These are phyloP conservation scores for Coffea canephora DNA, from an alignment of 257 asterid species.

Conservation along the genomic window DNA sequence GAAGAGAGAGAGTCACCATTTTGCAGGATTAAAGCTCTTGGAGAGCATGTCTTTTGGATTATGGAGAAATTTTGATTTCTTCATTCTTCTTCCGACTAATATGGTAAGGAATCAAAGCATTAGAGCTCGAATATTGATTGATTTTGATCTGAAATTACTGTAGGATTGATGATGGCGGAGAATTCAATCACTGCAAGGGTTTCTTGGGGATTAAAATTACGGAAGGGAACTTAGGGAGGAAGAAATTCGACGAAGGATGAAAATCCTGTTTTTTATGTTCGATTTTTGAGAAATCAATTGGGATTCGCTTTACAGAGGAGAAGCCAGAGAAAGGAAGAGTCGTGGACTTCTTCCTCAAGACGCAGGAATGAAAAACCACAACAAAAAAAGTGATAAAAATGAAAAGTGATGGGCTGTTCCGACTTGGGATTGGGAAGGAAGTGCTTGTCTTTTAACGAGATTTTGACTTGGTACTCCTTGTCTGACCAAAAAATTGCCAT, in stretches of 20 bases:
- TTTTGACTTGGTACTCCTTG: not conserved
- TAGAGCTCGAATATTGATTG: not conserved
- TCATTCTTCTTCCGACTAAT: constrained; percentile 31
- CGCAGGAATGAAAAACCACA: no score
- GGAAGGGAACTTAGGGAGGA: not conserved
- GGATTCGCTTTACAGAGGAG: not conserved
- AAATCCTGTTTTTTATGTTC: no score
- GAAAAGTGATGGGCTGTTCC: no score
- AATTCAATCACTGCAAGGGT: not conserved
- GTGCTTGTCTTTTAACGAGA: not conserved
- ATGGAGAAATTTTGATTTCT: constrained; percentile 70
- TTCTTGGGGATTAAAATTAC: not conserved
- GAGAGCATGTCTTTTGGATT: constrained; percentile 66
- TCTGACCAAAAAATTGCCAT: not conserved
- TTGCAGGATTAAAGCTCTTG: constrained; percentile 80
- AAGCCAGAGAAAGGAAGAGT: not conserved
- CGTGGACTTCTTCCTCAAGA: not conserved
- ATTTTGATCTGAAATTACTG: not conserved
- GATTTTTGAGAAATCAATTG: not conserved
- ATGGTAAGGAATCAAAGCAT: not conserved
- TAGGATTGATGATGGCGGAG: not conserved
- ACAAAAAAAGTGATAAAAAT: no score
- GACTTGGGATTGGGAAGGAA: not conserved
- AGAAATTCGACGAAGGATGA: not conserved
- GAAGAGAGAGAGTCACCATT: constrained; percentile 45